Evolutionary conservation across 1,284 basidiomycete genomes (phyloP).

Genomic region (Melanopsichium pennsylvanicum): DNA sequence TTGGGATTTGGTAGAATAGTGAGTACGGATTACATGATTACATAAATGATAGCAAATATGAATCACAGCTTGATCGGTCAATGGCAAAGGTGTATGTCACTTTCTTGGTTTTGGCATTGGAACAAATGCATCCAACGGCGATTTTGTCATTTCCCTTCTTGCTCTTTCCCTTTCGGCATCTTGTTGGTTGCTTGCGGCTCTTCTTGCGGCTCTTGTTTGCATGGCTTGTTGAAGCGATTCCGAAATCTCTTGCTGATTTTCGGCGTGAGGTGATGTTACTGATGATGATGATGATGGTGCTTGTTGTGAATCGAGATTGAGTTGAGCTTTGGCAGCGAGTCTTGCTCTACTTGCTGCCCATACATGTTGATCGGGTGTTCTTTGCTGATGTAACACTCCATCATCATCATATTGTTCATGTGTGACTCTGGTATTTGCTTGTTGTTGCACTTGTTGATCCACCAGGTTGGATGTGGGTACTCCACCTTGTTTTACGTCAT

Average conservation of each 20-base stretch:
- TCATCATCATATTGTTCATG: neutral
- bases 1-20: too few species aligned
- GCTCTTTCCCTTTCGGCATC: slow-evolving; percentile 24
- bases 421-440: neutral
- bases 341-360: slow-evolving; percentile 43
- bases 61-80: too few species aligned
- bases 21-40: too few species aligned
- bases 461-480: slow-evolving; percentile 19
- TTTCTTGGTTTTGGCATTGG: slow-evolving; percentile 25
- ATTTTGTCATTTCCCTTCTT: slow-evolving; percentile 37
- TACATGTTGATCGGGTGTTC: slow-evolving; percentile 26
- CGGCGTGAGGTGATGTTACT: too few species aligned
- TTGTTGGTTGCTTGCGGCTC: slow-evolving; percentile 12
- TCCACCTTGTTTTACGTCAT: neutral
- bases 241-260: neutral
- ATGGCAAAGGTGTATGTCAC: too few species aligned
- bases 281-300: too few species aligned
- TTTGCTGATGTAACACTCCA: slow-evolving; percentile 8
- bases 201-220: slow-evolving; percentile 17
- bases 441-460: slow-evolving; percentile 4
- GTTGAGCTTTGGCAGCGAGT: slow-evolving; percentile 27
- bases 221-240: slow-evolving; percentile 23
- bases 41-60: too few species aligned
- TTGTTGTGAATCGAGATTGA: too few species aligned
- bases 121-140: slow-evolving; percentile 43